These are phyloP conservation scores for Triticum aestivum DNA, from an alignment of 176 grass and related monocot genomes.

Conservation along the genomic window IWGSC_CS_RefSeq_v2.1 NC_057804.1:432651123-432651622, in stretches of 20 bases:
- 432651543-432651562: background rate
- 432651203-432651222: slow-evolving; percentile 19
- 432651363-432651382: background rate
- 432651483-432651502: background rate
- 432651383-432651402: slow-evolving; percentile 18
- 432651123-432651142: background rate
- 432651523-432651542: background rate
- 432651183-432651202: background rate
- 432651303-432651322: background rate
- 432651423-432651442: slow-evolving; percentile 47
- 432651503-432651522: slow-evolving; percentile 22
- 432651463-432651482: background rate
- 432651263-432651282: background rate
- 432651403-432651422: slow-evolving; percentile 33
- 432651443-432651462: slow-evolving; percentile 33
- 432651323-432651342: background rate
- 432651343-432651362: slow-evolving; percentile 36
- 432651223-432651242: background rate
- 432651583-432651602: background rate
- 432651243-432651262: background rate
- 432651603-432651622: background rate
- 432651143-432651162: slow-evolving; percentile 7
- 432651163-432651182: slow-evolving; percentile 19
- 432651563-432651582: slow-evolving; percentile 20
- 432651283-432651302: background rate